These are phyloP conservation scores for Crithidia bombi DNA, from an alignment of 208 protist species.

Conservation along the genomic window DNA sequence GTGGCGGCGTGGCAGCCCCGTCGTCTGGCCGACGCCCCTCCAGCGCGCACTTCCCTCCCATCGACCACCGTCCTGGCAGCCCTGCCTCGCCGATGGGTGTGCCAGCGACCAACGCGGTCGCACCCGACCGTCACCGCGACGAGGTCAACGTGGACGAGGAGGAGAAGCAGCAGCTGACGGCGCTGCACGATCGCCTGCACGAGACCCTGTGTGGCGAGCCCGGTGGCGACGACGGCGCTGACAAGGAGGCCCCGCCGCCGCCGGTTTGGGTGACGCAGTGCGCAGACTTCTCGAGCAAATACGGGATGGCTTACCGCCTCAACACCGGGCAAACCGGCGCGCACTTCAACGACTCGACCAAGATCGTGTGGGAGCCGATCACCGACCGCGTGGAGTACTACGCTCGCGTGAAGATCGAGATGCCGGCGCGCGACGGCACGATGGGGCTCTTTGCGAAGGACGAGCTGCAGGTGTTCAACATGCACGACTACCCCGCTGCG, in stretches of 20 bases:
- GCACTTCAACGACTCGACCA: conserved; percentile 98
- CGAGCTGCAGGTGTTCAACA: conserved; percentile 72
- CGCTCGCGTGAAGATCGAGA: conserved; percentile 60
- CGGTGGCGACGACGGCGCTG: conserved; percentile 8
- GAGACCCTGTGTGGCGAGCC: conserved; percentile 51
- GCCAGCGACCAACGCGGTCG: conserved; percentile 1
- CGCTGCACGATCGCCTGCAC: conserved; percentile 70
- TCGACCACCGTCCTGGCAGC: conserved; percentile 7
- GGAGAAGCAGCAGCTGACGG: conserved; percentile 58
- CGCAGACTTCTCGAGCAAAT: conserved; percentile 97
- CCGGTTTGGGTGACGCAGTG: conserved; percentile 92
- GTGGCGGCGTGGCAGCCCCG: conserved; percentile 16
- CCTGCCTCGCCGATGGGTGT: conserved; percentile 4
- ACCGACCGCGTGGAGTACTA: conserved; percentile 85
- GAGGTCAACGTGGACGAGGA: conserved; percentile 39
- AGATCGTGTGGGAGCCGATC: conserved; percentile 92
- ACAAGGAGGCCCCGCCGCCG: conserved; percentile 35
- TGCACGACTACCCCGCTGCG: conserved; percentile 72
- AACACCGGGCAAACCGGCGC: conserved; percentile 94
- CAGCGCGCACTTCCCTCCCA: conserved; percentile 25
- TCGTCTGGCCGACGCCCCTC: conserved; percentile 20
- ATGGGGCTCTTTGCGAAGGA: conserved; percentile 66
- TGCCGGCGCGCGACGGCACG: conserved; percentile 37
- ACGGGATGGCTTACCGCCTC: conserved; percentile 97
- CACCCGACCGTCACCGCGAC: conserved; percentile 6